Conservation (phyloP, 495 filamentous ascomycete genomes). For the Lophium mytilinum region DNA sequence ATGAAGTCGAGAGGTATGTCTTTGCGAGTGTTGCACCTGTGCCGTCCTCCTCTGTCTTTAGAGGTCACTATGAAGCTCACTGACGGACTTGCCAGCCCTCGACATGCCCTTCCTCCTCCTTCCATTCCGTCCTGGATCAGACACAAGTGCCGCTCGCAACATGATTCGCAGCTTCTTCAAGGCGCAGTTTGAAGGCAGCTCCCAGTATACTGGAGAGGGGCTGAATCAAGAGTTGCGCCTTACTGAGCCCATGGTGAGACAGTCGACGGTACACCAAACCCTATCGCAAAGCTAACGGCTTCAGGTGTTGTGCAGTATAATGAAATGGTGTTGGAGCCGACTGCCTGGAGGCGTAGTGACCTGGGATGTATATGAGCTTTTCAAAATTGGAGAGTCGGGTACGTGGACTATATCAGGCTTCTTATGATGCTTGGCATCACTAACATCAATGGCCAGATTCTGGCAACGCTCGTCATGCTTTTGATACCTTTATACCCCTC, state of each 20-base stretch:
- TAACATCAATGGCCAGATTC: conserved; percentile 56
- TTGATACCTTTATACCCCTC: conserved; percentile 91
- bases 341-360: conserved; percentile 86
- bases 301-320: conserved; percentile 82
- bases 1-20: conserved; percentile 85
- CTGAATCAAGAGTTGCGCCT: conserved; percentile 83
- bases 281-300: conserved; percentile 15
- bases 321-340: conserved; percentile 99
- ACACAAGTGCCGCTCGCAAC: conserved; percentile 80
- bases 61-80: conserved; percentile 6
- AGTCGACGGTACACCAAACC: conserved; percentile 17
- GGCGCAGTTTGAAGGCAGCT: conserved; percentile 30
- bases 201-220: conserved; percentile 47
- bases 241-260: conserved; percentile 78
- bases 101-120: conserved; percentile 88
- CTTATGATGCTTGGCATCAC: background rate
- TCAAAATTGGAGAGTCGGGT: conserved; percentile 92
- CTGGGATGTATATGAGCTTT: conserved; percentile 95
- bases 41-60: background rate
- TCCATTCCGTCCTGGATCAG: conserved; percentile 89
- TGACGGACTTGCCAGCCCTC: conserved; percentile 47
- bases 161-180: conserved; percentile 94
- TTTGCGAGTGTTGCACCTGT: no score
- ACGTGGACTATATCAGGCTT: conserved; percentile 20
- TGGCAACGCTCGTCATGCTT: conserved; percentile 82